Evolutionary conservation across 2,329 filamentous ascomycete species (phyloP).

Genomic region (Hypoxylon sp.): DNA sequence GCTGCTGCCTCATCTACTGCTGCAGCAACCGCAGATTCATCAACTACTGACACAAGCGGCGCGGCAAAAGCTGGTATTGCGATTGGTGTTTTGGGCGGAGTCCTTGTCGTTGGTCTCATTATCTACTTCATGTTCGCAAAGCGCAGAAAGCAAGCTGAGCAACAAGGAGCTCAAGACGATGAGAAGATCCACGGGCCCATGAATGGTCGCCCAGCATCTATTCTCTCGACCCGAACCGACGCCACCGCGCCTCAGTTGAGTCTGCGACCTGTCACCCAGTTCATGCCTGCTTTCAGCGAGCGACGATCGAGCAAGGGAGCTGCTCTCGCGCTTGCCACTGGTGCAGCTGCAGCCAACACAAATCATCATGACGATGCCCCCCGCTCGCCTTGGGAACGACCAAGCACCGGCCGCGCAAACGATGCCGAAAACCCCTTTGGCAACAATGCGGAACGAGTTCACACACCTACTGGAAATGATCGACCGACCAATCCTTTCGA

Average conservation of each 20-base stretch:
- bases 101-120: slow-evolving; percentile 72
- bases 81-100: slow-evolving; percentile 77
- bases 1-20: slow-evolving; percentile 34
- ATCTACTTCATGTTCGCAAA: slow-evolving; percentile 75
- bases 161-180: slow-evolving; percentile 62
- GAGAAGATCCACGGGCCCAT: slow-evolving; percentile 65
- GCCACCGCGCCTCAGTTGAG: slow-evolving; percentile 80
- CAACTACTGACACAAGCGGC: slow-evolving; percentile 37
- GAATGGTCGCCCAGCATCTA: slow-evolving; percentile 46
- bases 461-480: slow-evolving; percentile 53
- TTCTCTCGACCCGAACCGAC: slow-evolving; percentile 53
- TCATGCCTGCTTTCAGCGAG: slow-evolving; percentile 73
- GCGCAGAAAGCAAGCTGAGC: slow-evolving; percentile 72
- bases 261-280: slow-evolving; percentile 83
- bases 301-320: slow-evolving; percentile 61
- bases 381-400: slow-evolving; percentile 57
- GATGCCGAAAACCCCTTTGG: slow-evolving; percentile 77
- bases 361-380: slow-evolving; percentile 40
- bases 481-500: slow-evolving; percentile 49
- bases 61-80: slow-evolving; percentile 81
- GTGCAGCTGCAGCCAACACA: slow-evolving; percentile 40
- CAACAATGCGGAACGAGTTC: slow-evolving; percentile 59
- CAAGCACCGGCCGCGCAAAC: slow-evolving; percentile 54
- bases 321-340: slow-evolving; percentile 49
- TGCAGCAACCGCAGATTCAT: slow-evolving; percentile 38